Evolutionary conservation across 768 basidiomycete species (phyloP).

Genomic region (Candolleomyces aberdarensis): DNA sequence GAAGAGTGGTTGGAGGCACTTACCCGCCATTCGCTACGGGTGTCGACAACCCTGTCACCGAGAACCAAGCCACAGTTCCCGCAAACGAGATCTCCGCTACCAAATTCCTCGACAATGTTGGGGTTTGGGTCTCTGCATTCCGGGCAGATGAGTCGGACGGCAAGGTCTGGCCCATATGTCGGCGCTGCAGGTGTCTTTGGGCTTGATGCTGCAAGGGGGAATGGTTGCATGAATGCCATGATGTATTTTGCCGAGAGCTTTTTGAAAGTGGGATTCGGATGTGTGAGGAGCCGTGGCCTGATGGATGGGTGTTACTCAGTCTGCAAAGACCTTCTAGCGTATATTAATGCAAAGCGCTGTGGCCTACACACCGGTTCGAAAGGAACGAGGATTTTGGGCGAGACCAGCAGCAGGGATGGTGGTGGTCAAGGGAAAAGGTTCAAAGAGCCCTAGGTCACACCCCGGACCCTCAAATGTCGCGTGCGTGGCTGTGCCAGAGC

Average conservation of each 20-base stretch:
- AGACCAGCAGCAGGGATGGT: conserved; percentile 7
- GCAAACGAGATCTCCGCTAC: conserved; percentile 96
- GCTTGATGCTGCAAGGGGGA: conserved; percentile 55
- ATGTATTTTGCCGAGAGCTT: background rate
- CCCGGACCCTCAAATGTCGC: conserved; percentile 84
- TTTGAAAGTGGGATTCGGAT: background rate
- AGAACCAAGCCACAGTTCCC: conserved; percentile 90
- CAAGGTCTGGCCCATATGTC: conserved; percentile 76
- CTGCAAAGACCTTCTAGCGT: background rate
- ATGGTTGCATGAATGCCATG: conserved; percentile 78
- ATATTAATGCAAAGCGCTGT: background rate
- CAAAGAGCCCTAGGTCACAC: conserved; percentile 42
- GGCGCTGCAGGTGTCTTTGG: conserved; percentile 22
- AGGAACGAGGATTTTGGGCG: background rate
- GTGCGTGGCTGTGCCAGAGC: conserved; percentile 72
- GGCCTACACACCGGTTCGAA: background rate
- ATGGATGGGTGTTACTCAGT: too few species aligned
- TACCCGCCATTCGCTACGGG: conserved; percentile 96
- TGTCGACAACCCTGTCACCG: conserved; percentile 96
- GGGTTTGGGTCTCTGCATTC: conserved; percentile 94
- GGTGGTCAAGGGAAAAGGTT: conserved; percentile 10
- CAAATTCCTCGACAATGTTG: conserved; percentile 96
- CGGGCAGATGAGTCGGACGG: conserved; percentile 89
- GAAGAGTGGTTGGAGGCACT: conserved; percentile 29
- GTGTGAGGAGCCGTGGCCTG: background rate